These are phyloP conservation scores for Porphyrellus cyaneotinctus DNA, from an alignment of 768 basidiomycete species.

Conservation along the genomic window DNA sequence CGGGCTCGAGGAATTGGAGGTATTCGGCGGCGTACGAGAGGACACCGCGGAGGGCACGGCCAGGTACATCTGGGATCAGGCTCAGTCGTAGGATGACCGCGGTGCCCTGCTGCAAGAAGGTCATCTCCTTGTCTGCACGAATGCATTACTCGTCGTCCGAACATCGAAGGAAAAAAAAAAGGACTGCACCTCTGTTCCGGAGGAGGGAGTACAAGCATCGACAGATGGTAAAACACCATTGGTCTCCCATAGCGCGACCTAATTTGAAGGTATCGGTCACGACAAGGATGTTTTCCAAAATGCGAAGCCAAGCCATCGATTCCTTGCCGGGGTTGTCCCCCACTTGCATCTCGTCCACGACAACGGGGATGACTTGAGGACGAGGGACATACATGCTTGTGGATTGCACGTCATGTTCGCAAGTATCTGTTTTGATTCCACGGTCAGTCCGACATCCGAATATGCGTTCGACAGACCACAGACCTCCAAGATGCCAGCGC, in stretches of 20 bases:
- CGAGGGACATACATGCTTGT: conserved; percentile 65
- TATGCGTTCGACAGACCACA: conserved; percentile 12
- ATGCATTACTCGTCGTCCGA: neutral
- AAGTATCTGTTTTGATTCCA: conserved; percentile 60
- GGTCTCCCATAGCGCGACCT: conserved; percentile 49
- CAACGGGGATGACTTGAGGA: conserved; percentile 68
- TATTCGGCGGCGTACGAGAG: conserved; percentile 27
- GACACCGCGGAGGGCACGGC: conserved; percentile 28
- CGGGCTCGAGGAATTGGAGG: conserved; percentile 30
- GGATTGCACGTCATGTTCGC: conserved; percentile 68
- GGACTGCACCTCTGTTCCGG: conserved; percentile 9
- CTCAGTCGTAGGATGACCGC: conserved; percentile 36
- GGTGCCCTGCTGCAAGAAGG: conserved; percentile 24
- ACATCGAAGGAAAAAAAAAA: neutral
- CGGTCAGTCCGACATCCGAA: too few relatives aligned
- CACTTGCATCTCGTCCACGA: conserved; percentile 78
- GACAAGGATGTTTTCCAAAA: conserved; percentile 60
- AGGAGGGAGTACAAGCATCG: conserved; percentile 42
- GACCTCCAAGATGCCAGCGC: conserved; percentile 66
- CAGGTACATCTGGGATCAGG: conserved; percentile 28
- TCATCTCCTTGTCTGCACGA: conserved; percentile 18
- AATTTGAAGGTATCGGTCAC: conserved; percentile 49
- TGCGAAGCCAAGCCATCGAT: conserved; percentile 57
- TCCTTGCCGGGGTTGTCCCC: conserved; percentile 29
- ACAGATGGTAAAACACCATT: conserved; percentile 56